Evolutionary conservation across 139 green algal species (phyloP), one percentile per base, ranked within the genome.

Genomic region (Deuterostichococcus epilithicus): DNA sequence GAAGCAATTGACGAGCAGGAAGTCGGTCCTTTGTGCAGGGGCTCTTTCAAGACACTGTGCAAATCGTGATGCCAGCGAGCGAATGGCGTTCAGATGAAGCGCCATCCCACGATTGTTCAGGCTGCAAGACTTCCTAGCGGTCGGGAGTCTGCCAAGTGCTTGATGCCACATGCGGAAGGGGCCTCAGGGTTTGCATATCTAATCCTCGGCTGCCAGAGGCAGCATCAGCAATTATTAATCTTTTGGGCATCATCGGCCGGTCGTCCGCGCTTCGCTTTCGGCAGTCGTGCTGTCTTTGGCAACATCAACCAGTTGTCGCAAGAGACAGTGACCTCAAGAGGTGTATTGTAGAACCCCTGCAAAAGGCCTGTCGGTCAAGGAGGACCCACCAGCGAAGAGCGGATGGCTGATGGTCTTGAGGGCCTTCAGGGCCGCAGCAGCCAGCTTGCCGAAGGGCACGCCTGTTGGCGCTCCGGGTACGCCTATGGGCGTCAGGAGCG

Each of bases 401-500:
- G 52, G 52, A 20, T 63, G 52, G 52, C 28, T 63, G 52, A 63
- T 63, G 20, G 18, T 13, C 20, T 23, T 28, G 52, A 63, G 26
- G 10, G 10, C 52, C 18, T 63, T 63, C 10, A 63, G 52, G 3
- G 52, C 52, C 10, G 52, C 52, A 25, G 28, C 18, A 3, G 52
- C 18, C 13, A 63, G 52, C 52, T 63, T 63, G 8, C 52, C 20
- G 18, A n/a, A n/a, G n/a, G n/a, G n/a, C n/a, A n/a, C n/a, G n/a
- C n/a, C 52, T 20, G 10, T 25, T 28, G 52, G 52, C 52, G 18
- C 8, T 28, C 3, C 3, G 52, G n/a, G n/a, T 36, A 28, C 2
- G 15, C 71, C 77, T 28, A 52, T 15, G 25, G 63, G 77, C 63
- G 78, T 25, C 37, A 52, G 23, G 15, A 74, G 70, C 35, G 2